These are phyloP conservation scores for Madurella fahalii DNA, from an alignment of 2,329 filamentous ascomycete species.

Conservation along the genomic window DNA sequence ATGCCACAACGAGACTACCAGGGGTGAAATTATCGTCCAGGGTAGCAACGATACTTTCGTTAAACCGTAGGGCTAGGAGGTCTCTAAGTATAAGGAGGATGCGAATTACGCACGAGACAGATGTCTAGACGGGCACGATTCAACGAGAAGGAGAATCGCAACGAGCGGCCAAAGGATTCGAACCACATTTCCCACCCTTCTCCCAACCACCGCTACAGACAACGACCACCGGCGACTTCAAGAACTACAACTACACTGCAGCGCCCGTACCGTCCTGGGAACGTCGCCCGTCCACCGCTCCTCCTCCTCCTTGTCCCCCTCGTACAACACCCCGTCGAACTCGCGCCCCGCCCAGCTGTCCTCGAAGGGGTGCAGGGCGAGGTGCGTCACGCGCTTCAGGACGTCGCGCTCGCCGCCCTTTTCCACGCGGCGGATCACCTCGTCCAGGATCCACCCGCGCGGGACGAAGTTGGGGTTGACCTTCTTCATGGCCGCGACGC, in stretches of 20 bases:
- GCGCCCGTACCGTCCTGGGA: conserved; percentile 68
- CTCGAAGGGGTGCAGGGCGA: conserved; percentile 79
- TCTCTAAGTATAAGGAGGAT: too few species aligned
- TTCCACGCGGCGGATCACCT: conserved; percentile 85
- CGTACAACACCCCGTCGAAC: conserved; percentile 39
- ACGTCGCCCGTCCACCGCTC: conserved; percentile 81
- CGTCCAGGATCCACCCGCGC: conserved; percentile 86
- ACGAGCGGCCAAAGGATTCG: too few species aligned
- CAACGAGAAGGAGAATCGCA: too few species aligned
- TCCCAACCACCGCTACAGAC: too few species aligned
- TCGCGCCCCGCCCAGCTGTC: conserved; percentile 63
- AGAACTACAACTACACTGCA: conserved; percentile 96
- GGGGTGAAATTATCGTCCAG: too few species aligned
- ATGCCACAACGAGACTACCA: too few species aligned
- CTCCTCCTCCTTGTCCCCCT: conserved; percentile 68
- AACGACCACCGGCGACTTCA: conserved; percentile 35
- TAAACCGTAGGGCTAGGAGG: too few species aligned
- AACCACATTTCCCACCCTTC: too few species aligned
- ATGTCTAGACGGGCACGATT: too few species aligned
- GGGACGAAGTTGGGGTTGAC: conserved; percentile 94
- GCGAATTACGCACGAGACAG: too few species aligned
- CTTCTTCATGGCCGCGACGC: conserved; percentile 70
- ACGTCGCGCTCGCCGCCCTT: conserved; percentile 78
- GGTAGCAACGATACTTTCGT: too few species aligned
- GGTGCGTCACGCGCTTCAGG: conserved; percentile 71